phyloP scores from a whole-genome alignment of 2,329 filamentous ascomycete genomes.

The Beauveria bassiana region DNA sequence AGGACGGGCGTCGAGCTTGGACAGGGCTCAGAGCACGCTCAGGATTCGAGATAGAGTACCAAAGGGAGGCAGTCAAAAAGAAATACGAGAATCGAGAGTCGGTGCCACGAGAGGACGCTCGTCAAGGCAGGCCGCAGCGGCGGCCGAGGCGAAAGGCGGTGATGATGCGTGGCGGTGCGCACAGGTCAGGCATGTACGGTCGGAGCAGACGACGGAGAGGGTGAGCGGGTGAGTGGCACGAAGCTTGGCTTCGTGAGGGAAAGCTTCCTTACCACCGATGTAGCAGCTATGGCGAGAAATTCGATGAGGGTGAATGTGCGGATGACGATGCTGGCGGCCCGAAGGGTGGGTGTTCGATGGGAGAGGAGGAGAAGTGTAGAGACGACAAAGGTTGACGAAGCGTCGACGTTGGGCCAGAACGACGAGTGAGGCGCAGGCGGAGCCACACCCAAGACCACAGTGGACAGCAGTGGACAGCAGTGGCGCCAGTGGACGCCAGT shows the following conservation, averaged over 20 bases:
- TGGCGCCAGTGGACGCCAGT: background rate
- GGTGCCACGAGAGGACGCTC: constrained; percentile 1
- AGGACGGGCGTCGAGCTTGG: background rate
- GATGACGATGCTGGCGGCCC: constrained; percentile 8
- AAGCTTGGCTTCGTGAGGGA: background rate
- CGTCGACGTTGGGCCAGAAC: constrained; percentile 6
- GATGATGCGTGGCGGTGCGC: constrained; percentile 4
- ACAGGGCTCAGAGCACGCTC: background rate
- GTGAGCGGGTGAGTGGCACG: background rate
- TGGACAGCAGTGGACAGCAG: background rate
- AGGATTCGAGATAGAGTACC: background rate
- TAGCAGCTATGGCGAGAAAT: background rate
- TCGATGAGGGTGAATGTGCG: background rate
- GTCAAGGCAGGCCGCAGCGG: constrained; percentile 4
- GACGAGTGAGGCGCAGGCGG: background rate
- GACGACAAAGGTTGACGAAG: background rate
- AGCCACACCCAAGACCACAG: background rate
- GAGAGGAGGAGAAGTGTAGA: background rate
- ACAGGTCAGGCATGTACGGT: constrained; percentile 8
- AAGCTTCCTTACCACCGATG: background rate
- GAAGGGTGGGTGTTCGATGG: background rate
- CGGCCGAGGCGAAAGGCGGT: constrained; percentile 5
- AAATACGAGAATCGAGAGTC: background rate
- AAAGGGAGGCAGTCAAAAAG: background rate
- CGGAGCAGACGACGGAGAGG: background rate